Evolutionary conservation across 345 rosid genomes (phyloP), one percentile per base, ranked within the genome.

Genomic region (Balakata baccata): DNA sequence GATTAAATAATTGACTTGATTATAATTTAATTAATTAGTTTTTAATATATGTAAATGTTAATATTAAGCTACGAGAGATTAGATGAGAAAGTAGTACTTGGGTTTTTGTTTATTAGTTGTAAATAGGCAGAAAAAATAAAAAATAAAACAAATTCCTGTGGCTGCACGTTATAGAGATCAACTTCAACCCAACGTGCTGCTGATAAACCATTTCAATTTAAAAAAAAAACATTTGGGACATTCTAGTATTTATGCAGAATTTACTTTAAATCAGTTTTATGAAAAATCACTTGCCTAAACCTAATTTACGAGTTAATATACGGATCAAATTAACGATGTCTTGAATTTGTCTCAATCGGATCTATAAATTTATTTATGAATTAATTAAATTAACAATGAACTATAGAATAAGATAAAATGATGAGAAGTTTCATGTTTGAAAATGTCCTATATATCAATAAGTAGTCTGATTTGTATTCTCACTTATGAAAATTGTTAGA

Each of bases 1-100:
- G 54, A 74, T 59, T 75, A 59, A 67, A 46, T 39, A 74, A 75
- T 49, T 60, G 52, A 49, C 71, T 60, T 20, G 23, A 34, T 50
- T 13, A 17, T 67, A 29, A 2, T 29, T 29, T 29, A 29, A 29
- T 29, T n/a, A n/a, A n/a, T n/a, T n/a, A n/a, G n/a, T n/a, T 18
- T 45, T 43, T 58, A n/a, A 18, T 60, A 37, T 43, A 22, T 56
- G 5, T 56, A 39, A 47, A 50, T 29, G 2, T 29, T 29, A 29
- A 29, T 29, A 59, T 66, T 47, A 46, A 41, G 4, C 18, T 58
- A 18, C 57, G 20, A 70, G 20, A 70, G n/a, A 41, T 58, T 25
- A 70, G 65, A 46, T 51, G 9, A 71, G 57, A 60, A 54, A 41
- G 25, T n/a, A 45, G n/a, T 64, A 56, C 45, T 56, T 66, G 38